Evolutionary conservation across 1,139 yeast species (phyloP).

Genomic region (Pichia sp.): DNA sequence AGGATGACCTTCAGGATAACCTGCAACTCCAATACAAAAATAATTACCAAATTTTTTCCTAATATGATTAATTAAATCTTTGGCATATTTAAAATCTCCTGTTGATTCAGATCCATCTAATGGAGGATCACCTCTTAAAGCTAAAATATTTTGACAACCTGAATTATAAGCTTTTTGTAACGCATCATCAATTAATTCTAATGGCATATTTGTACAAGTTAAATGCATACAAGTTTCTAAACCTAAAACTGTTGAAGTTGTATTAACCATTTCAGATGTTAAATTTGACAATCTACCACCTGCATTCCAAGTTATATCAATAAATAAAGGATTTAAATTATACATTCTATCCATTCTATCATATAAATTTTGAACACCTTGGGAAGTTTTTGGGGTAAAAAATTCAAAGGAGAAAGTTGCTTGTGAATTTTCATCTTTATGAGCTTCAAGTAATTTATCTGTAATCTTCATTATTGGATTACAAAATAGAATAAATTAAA

Average conservation of each 20-base stretch:
- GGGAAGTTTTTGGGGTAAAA: constrained; percentile 96
- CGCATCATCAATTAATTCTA: constrained; percentile 76
- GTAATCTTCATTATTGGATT: constrained; percentile 43
- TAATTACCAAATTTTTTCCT: constrained; percentile 46
- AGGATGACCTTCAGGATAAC: constrained; percentile 67
- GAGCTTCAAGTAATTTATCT: constrained; percentile 46
- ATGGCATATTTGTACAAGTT: constrained; percentile 94
- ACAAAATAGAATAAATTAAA: background rate
- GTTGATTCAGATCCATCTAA: constrained; percentile 59
- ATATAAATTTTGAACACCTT: constrained; percentile 92
- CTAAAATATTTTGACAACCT: constrained; percentile 91
- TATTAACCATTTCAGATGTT: constrained; percentile 86
- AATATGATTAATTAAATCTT: constrained; percentile 78
- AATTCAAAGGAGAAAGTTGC: constrained; percentile 94
- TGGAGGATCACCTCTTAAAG: constrained; percentile 83
- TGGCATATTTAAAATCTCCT: constrained; percentile 74
- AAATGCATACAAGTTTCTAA: constrained; percentile 97
- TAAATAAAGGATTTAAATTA: constrained; percentile 82
- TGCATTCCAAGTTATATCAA: constrained; percentile 98
- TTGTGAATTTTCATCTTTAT: constrained; percentile 29
- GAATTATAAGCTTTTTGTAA: constrained; percentile 77
- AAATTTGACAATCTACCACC: constrained; percentile 81
- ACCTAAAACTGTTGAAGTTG: constrained; percentile 89
- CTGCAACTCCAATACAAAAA: constrained; percentile 59
- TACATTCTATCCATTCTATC: constrained; percentile 99